These are phyloP conservation scores for Candida glucosophila DNA, from an alignment of 1,139 yeast genomes.

Conservation along the genomic window DNA sequence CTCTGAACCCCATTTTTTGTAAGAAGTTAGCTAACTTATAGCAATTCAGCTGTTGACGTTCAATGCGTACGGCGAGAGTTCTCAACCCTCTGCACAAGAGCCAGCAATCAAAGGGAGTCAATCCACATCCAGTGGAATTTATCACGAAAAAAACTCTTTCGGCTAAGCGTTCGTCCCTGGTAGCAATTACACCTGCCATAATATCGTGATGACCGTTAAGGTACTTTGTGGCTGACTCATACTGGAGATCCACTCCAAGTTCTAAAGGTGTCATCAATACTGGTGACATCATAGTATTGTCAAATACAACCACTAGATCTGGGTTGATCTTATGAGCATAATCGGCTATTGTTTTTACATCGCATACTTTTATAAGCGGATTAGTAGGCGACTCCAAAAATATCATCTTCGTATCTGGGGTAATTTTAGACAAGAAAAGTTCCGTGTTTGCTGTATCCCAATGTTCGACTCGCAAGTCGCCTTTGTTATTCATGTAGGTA, in stretches of 20 bases:
- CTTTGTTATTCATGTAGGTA: conserved; percentile 59
- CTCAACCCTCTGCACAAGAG: conserved; percentile 76
- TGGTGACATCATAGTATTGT: conserved; percentile 96
- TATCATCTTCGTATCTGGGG: conserved; percentile 56
- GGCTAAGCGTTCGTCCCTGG: conserved; percentile 54
- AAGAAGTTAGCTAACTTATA: conserved; percentile 67
- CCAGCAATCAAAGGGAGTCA: conserved; percentile 91
- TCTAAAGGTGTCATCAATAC: conserved; percentile 76
- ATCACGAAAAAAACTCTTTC: conserved; percentile 66
- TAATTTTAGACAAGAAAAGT: conserved; percentile 46
- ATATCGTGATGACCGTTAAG: conserved; percentile 91
- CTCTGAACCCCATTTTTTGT: conserved; percentile 52
- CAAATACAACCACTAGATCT: conserved; percentile 70
- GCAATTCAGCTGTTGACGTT: conserved; percentile 80
- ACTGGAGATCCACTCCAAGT: conserved; percentile 81
- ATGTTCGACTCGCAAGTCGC: conserved; percentile 64
- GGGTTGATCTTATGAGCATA: conserved; percentile 65
- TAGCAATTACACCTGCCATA: conserved; percentile 89
- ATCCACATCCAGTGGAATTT: conserved; percentile 85
- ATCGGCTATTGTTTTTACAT: conserved; percentile 56
- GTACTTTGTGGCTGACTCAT: conserved; percentile 89
- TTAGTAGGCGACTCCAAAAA: conserved; percentile 87
- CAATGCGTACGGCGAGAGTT: conserved; percentile 76
- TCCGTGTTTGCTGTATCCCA: conserved; percentile 73
- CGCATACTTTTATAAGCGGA: conserved; percentile 82